Conservation (phyloP, 2,329 filamentous ascomycete species). For the Arthrobotrys sphaeroides region DNA sequence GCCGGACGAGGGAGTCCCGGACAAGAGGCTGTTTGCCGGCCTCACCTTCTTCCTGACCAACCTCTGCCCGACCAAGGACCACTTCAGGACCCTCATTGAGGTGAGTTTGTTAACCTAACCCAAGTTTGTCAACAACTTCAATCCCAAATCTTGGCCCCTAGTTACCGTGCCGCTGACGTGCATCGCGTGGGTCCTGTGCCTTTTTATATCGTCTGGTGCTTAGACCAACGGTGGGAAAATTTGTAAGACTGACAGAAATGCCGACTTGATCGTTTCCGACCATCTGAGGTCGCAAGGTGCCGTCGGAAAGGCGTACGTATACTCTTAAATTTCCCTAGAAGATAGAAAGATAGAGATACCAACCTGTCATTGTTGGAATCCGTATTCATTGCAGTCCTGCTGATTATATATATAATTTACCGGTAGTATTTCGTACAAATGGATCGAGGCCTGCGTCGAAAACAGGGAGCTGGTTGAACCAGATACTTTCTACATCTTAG, state of each 20-base stretch:
- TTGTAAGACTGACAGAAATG: slow-evolving; percentile 28
- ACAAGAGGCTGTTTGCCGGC: slow-evolving; percentile 3
- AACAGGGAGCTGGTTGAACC: slow-evolving; percentile 65
- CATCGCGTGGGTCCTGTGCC: not conserved
- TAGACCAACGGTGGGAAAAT: slow-evolving; percentile 50
- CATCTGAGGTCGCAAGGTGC: slow-evolving; percentile 65
- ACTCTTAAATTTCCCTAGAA: not conserved
- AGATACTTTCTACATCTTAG: slow-evolving; percentile 61
- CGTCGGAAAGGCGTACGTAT: slow-evolving; percentile 64
- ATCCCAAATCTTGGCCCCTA: not conserved
- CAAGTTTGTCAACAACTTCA: slow-evolving; percentile 14
- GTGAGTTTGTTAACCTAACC: slow-evolving; percentile 32
- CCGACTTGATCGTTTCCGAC: slow-evolving; percentile 62
- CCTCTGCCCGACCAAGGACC: slow-evolving; percentile 18
- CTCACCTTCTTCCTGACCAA: slow-evolving; percentile 32
- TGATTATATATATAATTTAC: no score
- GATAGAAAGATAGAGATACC: no score
- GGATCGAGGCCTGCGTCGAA: slow-evolving; percentile 67
- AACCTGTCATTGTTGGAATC: no score
- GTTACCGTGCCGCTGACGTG: slow-evolving; percentile 1
- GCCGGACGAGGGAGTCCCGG: not conserved
- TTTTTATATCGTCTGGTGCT: no score
- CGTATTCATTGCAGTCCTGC: no score
- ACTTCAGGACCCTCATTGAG: slow-evolving; percentile 19
- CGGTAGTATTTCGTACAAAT: slow-evolving; percentile 69